Evolutionary conservation across 805 yeast species (phyloP).

Genomic region (Wickerhamomyces canadensis): DNA sequence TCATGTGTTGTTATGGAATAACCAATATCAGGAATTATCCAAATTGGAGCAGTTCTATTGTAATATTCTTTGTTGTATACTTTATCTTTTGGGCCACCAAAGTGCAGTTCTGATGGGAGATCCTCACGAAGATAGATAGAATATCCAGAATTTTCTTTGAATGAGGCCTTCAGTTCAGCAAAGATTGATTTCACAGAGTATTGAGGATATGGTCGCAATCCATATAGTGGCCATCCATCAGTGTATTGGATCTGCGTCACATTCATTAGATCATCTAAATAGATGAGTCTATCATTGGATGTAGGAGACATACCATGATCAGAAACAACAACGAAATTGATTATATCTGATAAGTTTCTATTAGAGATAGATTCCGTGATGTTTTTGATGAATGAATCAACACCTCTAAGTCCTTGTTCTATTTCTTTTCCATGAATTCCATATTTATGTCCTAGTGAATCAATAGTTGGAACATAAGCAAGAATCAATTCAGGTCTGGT

Average conservation of each 20-base stretch:
- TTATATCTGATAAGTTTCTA: slow-evolving; percentile 58
- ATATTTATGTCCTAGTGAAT: slow-evolving; percentile 65
- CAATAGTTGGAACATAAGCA: slow-evolving; percentile 77
- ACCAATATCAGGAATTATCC: slow-evolving; percentile 83
- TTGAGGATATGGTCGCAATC: slow-evolving; percentile 52
- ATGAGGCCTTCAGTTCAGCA: slow-evolving; percentile 33
- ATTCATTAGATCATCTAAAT: slow-evolving; percentile 67
- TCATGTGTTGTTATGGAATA: slow-evolving; percentile 63
- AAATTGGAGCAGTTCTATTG: slow-evolving; percentile 73
- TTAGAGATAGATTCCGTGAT: slow-evolving; percentile 41
- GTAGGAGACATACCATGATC: slow-evolving; percentile 96
- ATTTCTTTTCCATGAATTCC: slow-evolving; percentile 65
- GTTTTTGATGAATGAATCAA: slow-evolving; percentile 57
- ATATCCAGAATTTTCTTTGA: slow-evolving; percentile 32
- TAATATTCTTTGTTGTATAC: slow-evolving; percentile 28
- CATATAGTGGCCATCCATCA: slow-evolving; percentile 87
- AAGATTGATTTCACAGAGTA: slow-evolving; percentile 39
- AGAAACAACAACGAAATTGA: slow-evolving; percentile 73
- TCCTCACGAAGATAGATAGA: slow-evolving; percentile 49
- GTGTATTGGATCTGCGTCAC: slow-evolving; percentile 46
- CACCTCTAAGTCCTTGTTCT: slow-evolving; percentile 47
- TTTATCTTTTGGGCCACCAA: slow-evolving; percentile 22
- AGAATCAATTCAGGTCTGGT: slow-evolving; percentile 72
- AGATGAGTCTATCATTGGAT: slow-evolving; percentile 58
- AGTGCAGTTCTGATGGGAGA: slow-evolving; percentile 34